These are phyloP conservation scores for Penicillium frequentans DNA, from an alignment of 2,329 filamentous ascomycete genomes.

Conservation along the genomic window DNA sequence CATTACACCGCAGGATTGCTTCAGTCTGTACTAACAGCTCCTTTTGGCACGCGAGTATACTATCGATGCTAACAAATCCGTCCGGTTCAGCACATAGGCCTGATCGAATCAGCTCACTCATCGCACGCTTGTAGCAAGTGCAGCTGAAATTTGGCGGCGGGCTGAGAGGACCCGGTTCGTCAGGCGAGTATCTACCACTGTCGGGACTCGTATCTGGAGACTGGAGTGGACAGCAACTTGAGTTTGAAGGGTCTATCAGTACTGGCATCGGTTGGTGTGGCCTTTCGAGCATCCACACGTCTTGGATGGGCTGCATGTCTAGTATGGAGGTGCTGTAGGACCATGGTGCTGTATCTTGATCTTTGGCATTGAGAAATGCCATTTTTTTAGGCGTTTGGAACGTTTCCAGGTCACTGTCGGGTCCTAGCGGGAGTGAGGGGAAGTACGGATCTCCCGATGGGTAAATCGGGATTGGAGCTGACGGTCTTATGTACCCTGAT, in stretches of 20 bases:
- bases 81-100: conserved; percentile 6
- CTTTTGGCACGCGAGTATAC: conserved; percentile 27
- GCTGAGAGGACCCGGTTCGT: not conserved
- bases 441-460: not conserved
- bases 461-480: not conserved
- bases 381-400: not conserved
- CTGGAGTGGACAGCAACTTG: not conserved
- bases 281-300: conserved; percentile 2
- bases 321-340: not conserved
- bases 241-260: not conserved
- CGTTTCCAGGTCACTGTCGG: not conserved
- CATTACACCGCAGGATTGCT: conserved; percentile 28
- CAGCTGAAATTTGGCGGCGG: conserved; percentile 7
- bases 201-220: conserved; percentile 6
- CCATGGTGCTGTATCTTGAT: not conserved
- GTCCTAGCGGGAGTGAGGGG: not conserved
- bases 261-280: not conserved
- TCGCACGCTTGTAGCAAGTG: conserved; percentile 24
- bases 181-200: conserved; percentile 4
- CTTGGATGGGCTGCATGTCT: not conserved
- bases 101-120: conserved; percentile 24
- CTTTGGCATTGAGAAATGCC: not conserved
- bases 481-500: not conserved
- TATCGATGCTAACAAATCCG: conserved; percentile 25
- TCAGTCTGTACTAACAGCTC: conserved; percentile 29